phyloP scores from a whole-genome alignment of 31 red algal species.

The Porphyra umbilicalis region DNA sequence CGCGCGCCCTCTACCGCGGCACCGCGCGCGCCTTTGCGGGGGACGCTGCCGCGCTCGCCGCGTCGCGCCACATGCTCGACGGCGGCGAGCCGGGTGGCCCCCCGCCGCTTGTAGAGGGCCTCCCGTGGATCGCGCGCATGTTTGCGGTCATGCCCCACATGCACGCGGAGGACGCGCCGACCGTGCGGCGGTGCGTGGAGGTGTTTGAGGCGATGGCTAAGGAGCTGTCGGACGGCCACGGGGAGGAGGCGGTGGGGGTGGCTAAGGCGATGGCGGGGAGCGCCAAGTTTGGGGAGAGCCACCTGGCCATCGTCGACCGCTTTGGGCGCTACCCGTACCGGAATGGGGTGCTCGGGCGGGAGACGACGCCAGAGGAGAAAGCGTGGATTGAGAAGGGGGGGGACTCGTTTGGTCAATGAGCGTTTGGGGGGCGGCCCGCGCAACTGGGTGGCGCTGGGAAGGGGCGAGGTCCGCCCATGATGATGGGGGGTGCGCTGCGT shows the following conservation, averaged over 20 bases:
- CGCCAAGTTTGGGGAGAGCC: slow-evolving; percentile 20
- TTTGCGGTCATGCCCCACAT: slow-evolving; percentile 63
- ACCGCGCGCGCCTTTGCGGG: slow-evolving; percentile 59
- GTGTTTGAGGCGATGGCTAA: slow-evolving; percentile 22
- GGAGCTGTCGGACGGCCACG: slow-evolving; percentile 23
- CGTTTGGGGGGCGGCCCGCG: not conserved
- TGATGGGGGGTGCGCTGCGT: too few species aligned
- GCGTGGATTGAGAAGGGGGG: slow-evolving; percentile 21
- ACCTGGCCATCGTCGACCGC: slow-evolving; percentile 38
- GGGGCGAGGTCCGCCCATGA: too few species aligned
- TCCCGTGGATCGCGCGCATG: slow-evolving; percentile 23
- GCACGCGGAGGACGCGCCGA: slow-evolving; percentile 52
- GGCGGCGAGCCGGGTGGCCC: too few species aligned
- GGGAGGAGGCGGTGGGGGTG: slow-evolving; percentile 7
- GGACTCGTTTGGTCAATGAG: slow-evolving; percentile 35
- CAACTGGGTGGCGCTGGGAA: not conserved
- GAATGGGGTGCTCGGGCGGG: slow-evolving; percentile 49
- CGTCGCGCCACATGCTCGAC: slow-evolving; percentile 26
- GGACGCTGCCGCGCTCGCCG: slow-evolving; percentile 29
- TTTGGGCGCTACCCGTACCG: slow-evolving; percentile 69
- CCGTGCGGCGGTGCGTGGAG: slow-evolving; percentile 33
- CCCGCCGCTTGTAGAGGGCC: slow-evolving; percentile 16
- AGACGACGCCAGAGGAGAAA: slow-evolving; percentile 48
- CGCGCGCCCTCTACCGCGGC: slow-evolving; percentile 75
- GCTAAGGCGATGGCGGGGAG: not conserved